Conservation (phyloP, 2,329 filamentous ascomycete species). For the Myriangium duriaei region DNA sequence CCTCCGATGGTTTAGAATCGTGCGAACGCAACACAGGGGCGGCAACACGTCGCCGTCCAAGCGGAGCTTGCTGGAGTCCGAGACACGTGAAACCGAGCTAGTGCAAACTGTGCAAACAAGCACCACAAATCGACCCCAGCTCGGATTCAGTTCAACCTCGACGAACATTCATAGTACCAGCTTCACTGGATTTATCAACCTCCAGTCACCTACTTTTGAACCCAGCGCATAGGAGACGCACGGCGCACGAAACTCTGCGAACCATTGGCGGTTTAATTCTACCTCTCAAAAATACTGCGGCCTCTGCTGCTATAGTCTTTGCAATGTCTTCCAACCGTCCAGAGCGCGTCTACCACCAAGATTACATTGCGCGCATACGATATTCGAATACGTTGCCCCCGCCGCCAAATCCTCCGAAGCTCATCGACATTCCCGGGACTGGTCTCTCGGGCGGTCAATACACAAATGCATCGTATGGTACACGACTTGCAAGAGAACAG, state of each 20-base stretch:
- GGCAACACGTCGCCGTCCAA: neutral
- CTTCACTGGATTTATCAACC: no score
- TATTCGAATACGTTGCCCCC: slow-evolving; percentile 94
- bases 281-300: no score
- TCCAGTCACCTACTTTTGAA: no score
- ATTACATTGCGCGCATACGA: slow-evolving; percentile 91
- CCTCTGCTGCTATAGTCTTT: no score
- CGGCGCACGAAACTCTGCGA: no score
- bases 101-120: neutral
- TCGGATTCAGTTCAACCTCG: neutral
- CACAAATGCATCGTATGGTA: slow-evolving; percentile 80
- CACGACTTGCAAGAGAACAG: slow-evolving; percentile 78
- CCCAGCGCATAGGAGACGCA: no score
- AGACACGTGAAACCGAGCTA: neutral
- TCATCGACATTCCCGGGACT: slow-evolving; percentile 91
- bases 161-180: no score
- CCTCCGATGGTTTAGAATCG: no score
- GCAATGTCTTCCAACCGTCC: slow-evolving; percentile 13
- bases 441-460: slow-evolving; percentile 79
- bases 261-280: no score
- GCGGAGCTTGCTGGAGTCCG: neutral
- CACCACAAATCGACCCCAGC: neutral
- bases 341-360: slow-evolving; percentile 56
- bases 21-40: no score
- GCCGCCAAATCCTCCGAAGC: slow-evolving; percentile 86